Conservation (phyloP, 2,329 filamentous ascomycete genomes). For the Macroventuria anomochaeta region DNA sequence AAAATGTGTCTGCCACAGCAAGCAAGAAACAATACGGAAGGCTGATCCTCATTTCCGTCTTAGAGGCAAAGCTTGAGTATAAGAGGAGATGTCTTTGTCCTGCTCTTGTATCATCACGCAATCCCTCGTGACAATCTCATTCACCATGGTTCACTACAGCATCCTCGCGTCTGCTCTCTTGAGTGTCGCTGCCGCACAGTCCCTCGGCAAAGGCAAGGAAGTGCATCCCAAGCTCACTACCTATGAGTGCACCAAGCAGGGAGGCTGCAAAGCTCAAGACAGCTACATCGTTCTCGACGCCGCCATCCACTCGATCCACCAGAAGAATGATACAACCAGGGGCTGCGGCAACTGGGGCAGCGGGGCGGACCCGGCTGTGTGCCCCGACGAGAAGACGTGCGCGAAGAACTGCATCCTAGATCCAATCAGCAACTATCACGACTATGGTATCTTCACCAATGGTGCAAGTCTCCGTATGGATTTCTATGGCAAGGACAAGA, state of each 20-base stretch:
- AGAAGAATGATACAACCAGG: conserved; percentile 43
- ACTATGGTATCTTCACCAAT: conserved; percentile 60
- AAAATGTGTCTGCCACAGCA: not conserved
- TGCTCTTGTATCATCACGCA: conserved; percentile 9
- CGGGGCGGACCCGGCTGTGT: conserved; percentile 52
- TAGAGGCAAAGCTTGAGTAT: conserved; percentile 5
- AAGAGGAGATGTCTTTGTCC: conserved; percentile 7
- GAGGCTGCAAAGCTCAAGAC: conserved; percentile 57
- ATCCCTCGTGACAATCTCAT: conserved; percentile 9
- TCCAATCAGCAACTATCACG: conserved; percentile 60
- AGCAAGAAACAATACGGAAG: conserved; percentile 6
- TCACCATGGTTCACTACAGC: conserved; percentile 33
- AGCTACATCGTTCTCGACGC: conserved; percentile 61
- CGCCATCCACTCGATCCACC: conserved; percentile 54
- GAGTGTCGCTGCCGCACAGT: conserved; percentile 40
- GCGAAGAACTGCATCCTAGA: conserved; percentile 64
- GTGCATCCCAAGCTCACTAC: conserved; percentile 61
- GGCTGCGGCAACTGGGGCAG: conserved; percentile 45
- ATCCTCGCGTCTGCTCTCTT: conserved; percentile 37
- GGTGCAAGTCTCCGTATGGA: conserved; percentile 58
- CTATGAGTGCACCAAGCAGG: conserved; percentile 59
- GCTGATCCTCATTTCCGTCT: conserved; percentile 4
- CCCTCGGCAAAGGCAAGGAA: conserved; percentile 48
- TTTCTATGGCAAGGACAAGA: conserved; percentile 46
- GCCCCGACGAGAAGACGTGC: conserved; percentile 58